Evolutionary conservation across 495 filamentous ascomycete genomes (phyloP), one percentile per base, ranked within the genome.

Genomic region (Talaromyces nanjingensis): DNA sequence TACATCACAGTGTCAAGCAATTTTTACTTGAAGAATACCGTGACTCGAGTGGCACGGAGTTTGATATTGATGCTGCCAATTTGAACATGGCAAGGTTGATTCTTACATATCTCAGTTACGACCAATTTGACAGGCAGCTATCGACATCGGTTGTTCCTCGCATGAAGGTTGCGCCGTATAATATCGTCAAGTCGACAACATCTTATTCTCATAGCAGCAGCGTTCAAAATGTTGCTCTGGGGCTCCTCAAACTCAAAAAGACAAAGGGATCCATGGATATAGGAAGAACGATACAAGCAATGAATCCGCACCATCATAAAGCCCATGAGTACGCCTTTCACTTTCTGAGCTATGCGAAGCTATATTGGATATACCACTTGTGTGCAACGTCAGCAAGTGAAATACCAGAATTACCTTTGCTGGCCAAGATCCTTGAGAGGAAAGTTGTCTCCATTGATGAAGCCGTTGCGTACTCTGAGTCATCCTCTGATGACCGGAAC

Each of bases 1-100:
- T 78, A 31, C 78, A 82, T 64, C 72, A 75, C 53, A 81, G 76
- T 65, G 69, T 82, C 52, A 73, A 69, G 61, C 73, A 81, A 63
- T 80, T 76, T 63, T 65, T 82, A 22, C 67, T 79, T 34, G 63
- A 65, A 59, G 61, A 63, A 5, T 63, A 63, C 59, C 45, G 60
- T 45, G 65, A 65, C 64, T 60, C 62, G 59, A 61, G n/a, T 12
- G 57, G 66, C 37, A 64, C 63, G 54, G 20, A 25, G 20, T 70
- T 75, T 62, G 69, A 61, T 42, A 39, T 68, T 2, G 65, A 67
- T 24, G 60, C 20, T 20, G 71, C 72, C 65, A 64, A 73, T 24
- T 66, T 34, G 33, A 66, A 25, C 8, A 75, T 80, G 69, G 70
- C 67, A 60, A 66, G 69, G 52, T 70, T 73, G 55, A 71, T 77